A percentile compares a stretch with the other conserved stretches of the same genome.
phyloP scores from a whole-genome alignment of 2,329 filamentous ascomycete species.

The Penicillium palitans region DNA sequence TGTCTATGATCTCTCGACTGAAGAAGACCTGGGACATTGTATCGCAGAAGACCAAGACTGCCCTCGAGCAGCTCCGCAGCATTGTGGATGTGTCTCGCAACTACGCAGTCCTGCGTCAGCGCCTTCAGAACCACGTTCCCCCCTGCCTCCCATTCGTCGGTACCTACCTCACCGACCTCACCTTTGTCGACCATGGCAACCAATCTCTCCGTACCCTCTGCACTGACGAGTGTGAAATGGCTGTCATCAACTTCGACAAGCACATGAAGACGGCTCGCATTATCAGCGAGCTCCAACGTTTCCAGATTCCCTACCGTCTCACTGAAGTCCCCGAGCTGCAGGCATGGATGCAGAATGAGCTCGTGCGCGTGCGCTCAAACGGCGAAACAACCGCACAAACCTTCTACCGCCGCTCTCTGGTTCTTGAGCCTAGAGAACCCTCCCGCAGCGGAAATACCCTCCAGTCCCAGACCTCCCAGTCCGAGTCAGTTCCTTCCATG shows the following conservation, averaged over 20 bases:
- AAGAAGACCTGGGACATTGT: conserved; percentile 91
- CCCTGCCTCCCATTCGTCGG: conserved; percentile 95
- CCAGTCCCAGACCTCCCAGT: conserved; percentile 23
- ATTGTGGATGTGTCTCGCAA: conserved; percentile 90
- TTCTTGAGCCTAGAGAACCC: conserved; percentile 67
- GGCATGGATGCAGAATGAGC: conserved; percentile 84
- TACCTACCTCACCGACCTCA: conserved; percentile 93
- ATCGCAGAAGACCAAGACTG: conserved; percentile 76
- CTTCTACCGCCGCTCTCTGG: conserved; percentile 78
- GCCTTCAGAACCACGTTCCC: conserved; percentile 80
- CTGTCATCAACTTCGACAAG: conserved; percentile 97
- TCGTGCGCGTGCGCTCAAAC: conserved; percentile 69
- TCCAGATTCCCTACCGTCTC: conserved; percentile 89
- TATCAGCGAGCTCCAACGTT: conserved; percentile 91
- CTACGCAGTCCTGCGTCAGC: conserved; percentile 79
- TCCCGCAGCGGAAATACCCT: conserved; percentile 23
- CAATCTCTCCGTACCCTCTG: conserved; percentile 77
- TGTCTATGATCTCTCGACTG: conserved; percentile 83
- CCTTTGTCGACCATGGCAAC: conserved; percentile 94
- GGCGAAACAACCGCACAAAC: conserved; percentile 64
- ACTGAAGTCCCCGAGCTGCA: conserved; percentile 83
- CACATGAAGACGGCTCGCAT: conserved; percentile 92
- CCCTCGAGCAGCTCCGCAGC: conserved; percentile 74
- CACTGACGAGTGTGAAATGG: conserved; percentile 63
- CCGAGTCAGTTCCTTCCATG: conserved; percentile 34